Conservation (phyloP, 1,139 yeast genomes). For the Candida tropicalis region DNA sequence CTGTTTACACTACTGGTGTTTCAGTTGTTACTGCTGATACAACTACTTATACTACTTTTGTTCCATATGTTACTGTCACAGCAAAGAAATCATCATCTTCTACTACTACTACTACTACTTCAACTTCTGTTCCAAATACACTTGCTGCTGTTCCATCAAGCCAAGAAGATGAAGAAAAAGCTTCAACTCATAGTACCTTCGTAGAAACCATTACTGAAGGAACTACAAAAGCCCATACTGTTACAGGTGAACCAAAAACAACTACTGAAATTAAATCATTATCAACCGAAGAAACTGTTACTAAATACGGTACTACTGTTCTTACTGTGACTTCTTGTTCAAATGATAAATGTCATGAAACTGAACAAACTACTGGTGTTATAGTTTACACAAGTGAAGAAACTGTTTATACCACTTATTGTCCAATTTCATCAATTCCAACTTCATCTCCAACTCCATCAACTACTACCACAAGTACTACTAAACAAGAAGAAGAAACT, state of each 20-base stretch:
- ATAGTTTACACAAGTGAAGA: conserved; percentile 31
- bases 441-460: conserved; percentile 7
- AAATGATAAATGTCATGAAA: conserved; percentile 28
- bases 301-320: conserved; percentile 16
- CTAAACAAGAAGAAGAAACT: conserved; percentile 3
- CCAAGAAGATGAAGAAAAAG: too few species aligned
- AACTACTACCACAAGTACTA: conserved; percentile 6
- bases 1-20: conserved; percentile 28
- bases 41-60: conserved; percentile 30
- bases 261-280: conserved; percentile 3
- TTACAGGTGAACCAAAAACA: conserved; percentile 12
- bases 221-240: conserved; percentile 18
- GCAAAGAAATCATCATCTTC: conserved; percentile 2
- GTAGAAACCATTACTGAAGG: conserved; percentile 2
- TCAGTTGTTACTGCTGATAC: conserved; percentile 28
- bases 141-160: not conserved
- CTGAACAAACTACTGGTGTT: conserved; percentile 40
- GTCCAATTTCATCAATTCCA: conserved; percentile 19
- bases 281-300: conserved; percentile 5
- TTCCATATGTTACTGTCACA: conserved; percentile 24
- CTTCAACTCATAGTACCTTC: not conserved
- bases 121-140: conserved; percentile 5
- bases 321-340: conserved; percentile 26
- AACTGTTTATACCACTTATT: conserved; percentile 24
- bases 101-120: conserved; percentile 1